Base-by-base conservation (phyloP, 2,329 filamentous ascomycete species). In the Periglandula ipomoeae region DNA sequence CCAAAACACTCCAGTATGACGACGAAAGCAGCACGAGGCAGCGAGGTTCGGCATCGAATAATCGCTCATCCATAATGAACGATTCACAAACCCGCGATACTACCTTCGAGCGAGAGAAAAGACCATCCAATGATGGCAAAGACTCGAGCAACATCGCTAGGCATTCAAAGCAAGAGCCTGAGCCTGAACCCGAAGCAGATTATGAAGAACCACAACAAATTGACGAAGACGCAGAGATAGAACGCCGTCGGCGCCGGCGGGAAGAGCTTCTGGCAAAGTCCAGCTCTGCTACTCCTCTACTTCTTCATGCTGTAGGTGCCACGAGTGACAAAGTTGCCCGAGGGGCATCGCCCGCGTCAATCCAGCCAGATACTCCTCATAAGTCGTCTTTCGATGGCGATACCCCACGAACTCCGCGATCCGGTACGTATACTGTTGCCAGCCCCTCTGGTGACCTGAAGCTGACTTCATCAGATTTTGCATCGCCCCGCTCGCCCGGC, bases 211-310 rank as follows among this genome's bases (percentile, higher is more conserved):
- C 76, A 49, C 73, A 81, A 57, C 74, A 78, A n/a, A 63, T 89
- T 56, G 85, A 94, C 64, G 87, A 94, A 70, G 86, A 85, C 53
- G 83, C 86, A 56, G 76, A 91, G 60, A 86, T 95, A 59, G 87
- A 94, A 65, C 84, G 89, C 59, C 85, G 90, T 48, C 85, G 89
- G 24, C 89, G 85, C 62, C 81, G 86, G 50, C 84, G 90, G 55
- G 87, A 93, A 69, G 87, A 88, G 55, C 85, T 95, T 54, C 79
- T 89, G 62, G 85, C 87, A 63, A 94, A 89, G 70, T 85, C 89
- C 59, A 82, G 81, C 56, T 82, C 84, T 59, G 78, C 82, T 46
- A 83, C 84, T 44, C 85, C 87, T 46, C 74, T 91, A 59, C 77
- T 87, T 52, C 80, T 91, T 53, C 83, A 90, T 67, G 84, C 85